Percentiles rank a stretch among this genome's conserved stretches.
Evolutionary conservation across 148 eudicot genomes (phyloP).

Genomic region (Persicaria maculosa): DNA sequence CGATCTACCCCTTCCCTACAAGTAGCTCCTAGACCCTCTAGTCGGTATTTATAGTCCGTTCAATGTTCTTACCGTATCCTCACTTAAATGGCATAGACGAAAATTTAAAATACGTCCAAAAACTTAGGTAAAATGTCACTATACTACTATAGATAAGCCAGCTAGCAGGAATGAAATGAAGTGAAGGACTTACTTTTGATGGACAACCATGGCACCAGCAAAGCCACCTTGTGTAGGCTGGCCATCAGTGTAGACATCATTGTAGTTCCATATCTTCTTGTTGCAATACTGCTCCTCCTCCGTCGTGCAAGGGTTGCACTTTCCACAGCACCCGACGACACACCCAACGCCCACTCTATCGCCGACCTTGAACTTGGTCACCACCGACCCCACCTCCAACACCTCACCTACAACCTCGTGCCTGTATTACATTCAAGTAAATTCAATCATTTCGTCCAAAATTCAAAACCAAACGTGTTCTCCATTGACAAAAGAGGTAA

Average conservation of each 20-base stretch:
- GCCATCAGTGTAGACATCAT: slow-evolving; percentile 88
- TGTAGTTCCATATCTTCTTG: slow-evolving; percentile 91
- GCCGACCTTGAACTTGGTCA: slow-evolving; percentile 61
- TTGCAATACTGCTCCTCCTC: slow-evolving; percentile 82
- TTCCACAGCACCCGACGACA: slow-evolving; percentile 65
- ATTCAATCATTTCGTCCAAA: too few relatives aligned
- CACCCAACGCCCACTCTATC: slow-evolving; percentile 66
- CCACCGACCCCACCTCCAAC: slow-evolving; percentile 57
- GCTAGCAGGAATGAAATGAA: background rate
- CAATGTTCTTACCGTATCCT: too few relatives aligned
- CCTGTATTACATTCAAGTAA: slow-evolving; percentile 19
- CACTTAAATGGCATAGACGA: background rate
- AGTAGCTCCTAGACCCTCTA: background rate
- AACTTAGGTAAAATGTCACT: background rate
- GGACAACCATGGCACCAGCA: slow-evolving; percentile 52
- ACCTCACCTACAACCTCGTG: slow-evolving; percentile 96
- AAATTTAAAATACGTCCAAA: background rate
- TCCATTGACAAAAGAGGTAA: background rate
- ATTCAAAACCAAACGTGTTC: too few relatives aligned
- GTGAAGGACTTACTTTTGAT: slow-evolving; percentile 47
- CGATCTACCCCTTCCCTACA: background rate
- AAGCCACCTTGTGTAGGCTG: slow-evolving; percentile 93
- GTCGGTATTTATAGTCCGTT: too few relatives aligned
- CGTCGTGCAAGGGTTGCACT: slow-evolving; percentile 56
- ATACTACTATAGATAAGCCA: background rate